These are phyloP conservation scores for Sapria himalayana DNA, from an alignment of 345 rosid species.

Conservation along the genomic window DNA sequence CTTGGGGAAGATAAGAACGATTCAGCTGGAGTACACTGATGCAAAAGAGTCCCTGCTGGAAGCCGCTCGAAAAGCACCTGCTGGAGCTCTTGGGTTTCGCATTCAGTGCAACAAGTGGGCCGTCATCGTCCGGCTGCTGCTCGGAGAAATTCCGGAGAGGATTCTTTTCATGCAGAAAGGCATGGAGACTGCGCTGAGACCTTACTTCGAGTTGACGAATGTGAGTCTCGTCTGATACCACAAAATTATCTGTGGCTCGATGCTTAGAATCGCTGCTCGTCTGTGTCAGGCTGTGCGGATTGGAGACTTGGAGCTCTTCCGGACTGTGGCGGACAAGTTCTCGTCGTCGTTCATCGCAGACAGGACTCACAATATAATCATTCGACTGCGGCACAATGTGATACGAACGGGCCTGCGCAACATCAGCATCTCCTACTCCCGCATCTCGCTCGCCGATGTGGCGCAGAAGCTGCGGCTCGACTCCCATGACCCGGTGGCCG, in stretches of 20 bases:
- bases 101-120: conserved; percentile 84
- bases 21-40: conserved; percentile 75
- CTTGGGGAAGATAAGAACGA: conserved; percentile 67
- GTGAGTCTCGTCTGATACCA: conserved; percentile 19
- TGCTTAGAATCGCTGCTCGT: not conserved
- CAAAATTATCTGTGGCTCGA: not conserved
- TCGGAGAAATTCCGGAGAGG: conserved; percentile 80
- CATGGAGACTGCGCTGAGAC: conserved; percentile 63
- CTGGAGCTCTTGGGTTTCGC: conserved; percentile 55
- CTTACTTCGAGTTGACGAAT: conserved; percentile 78
- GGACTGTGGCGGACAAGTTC: conserved; percentile 50
- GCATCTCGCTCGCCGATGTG: conserved; percentile 43
- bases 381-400: conserved; percentile 62
- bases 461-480: conserved; percentile 48
- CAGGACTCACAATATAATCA: conserved; percentile 48
- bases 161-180: conserved; percentile 75
- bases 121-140: conserved; percentile 39
- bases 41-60: conserved; percentile 80
- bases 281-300: conserved; percentile 63
- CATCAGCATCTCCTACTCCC: conserved; percentile 60
- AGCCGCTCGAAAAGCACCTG: conserved; percentile 80
- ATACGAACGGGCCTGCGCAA: conserved; percentile 64
- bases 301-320: conserved; percentile 82
- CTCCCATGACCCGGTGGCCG: conserved; percentile 45
- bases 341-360: conserved; percentile 33